These are phyloP conservation scores for Cyberlindnera euphorbiae DNA, from an alignment of 805 yeast genomes.

Conservation along the genomic window DNA sequence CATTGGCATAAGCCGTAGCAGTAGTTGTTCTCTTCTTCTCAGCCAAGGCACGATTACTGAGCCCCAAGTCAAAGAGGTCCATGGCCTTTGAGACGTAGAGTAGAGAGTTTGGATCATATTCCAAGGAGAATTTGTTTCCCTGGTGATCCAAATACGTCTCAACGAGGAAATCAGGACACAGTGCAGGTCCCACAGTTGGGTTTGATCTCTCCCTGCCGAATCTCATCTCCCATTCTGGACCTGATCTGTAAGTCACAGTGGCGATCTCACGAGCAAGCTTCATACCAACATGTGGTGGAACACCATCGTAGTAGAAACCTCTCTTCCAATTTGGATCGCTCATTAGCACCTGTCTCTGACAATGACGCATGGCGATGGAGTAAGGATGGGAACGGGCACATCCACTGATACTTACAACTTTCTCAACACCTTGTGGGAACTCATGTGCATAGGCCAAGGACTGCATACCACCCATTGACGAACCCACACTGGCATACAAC, in stretches of 20 bases:
- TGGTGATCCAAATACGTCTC: slow-evolving; percentile 94
- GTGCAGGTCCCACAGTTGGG: slow-evolving; percentile 71
- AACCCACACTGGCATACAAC: slow-evolving; percentile 78
- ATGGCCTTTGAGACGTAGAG: slow-evolving; percentile 87
- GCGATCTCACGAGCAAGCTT: slow-evolving; percentile 91
- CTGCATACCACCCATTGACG: slow-evolving; percentile 99
- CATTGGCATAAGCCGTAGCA: slow-evolving; percentile 26
- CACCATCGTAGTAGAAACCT: slow-evolving; percentile 72
- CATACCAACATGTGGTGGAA: slow-evolving; percentile 95
- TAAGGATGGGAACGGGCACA: slow-evolving; percentile 94
- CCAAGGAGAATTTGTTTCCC: slow-evolving; percentile 88
- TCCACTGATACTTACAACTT: slow-evolving; percentile 78
- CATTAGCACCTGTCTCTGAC: slow-evolving; percentile 91
- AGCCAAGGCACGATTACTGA: slow-evolving; percentile 42
- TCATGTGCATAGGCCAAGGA: slow-evolving; percentile 82
- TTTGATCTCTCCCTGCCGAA: slow-evolving; percentile 87
- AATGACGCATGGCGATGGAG: slow-evolving; percentile 88
- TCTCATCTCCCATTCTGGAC: slow-evolving; percentile 95
- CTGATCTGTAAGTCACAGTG: slow-evolving; percentile 89
- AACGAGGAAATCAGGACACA: slow-evolving; percentile 89
- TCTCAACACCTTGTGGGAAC: slow-evolving; percentile 70
- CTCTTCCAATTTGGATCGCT: slow-evolving; percentile 93
- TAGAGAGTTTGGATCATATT: slow-evolving; percentile 87
- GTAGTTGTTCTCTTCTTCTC: slow-evolving; percentile 35
- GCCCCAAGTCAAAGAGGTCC: slow-evolving; percentile 86